These are phyloP conservation scores for Ophiostoma australiae DNA, from an alignment of 2,329 filamentous ascomycete genomes.

Conservation along the genomic window DNA sequence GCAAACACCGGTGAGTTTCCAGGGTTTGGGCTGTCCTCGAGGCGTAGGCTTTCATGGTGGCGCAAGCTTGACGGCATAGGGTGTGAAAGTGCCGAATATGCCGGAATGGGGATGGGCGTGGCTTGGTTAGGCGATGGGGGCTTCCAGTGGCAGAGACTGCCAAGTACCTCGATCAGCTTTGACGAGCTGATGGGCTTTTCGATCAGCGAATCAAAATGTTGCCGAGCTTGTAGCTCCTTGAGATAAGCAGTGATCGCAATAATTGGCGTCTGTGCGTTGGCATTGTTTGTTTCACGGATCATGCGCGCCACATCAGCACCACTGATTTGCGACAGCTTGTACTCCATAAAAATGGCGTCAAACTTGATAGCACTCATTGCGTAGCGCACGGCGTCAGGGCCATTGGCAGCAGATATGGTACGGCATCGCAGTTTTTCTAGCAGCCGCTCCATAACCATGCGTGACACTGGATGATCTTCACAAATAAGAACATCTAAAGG, in stretches of 20 bases:
- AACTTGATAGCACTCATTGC: slow-evolving; percentile 97
- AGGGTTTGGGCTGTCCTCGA: slow-evolving; percentile 80
- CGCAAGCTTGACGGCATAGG: slow-evolving; percentile 61
- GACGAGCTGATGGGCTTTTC: slow-evolving; percentile 94
- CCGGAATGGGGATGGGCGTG: slow-evolving; percentile 33
- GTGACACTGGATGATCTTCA: slow-evolving; percentile 93
- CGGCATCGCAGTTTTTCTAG: slow-evolving; percentile 92
- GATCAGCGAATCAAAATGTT: slow-evolving; percentile 92
- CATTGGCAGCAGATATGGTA: slow-evolving; percentile 85
- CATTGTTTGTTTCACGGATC: slow-evolving; percentile 94
- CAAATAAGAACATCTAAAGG: slow-evolving; percentile 93
- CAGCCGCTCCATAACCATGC: slow-evolving; percentile 97
- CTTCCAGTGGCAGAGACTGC: slow-evolving; percentile 89
- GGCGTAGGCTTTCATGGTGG: slow-evolving; percentile 57
- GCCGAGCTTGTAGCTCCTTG: slow-evolving; percentile 91
- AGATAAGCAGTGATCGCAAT: slow-evolving; percentile 95
- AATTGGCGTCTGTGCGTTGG: slow-evolving; percentile 90
- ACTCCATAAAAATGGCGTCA: slow-evolving; percentile 97
- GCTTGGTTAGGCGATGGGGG: slow-evolving; percentile 55
- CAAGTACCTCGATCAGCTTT: slow-evolving; percentile 83
- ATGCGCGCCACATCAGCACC: slow-evolving; percentile 94
- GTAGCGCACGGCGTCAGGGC: slow-evolving; percentile 86
- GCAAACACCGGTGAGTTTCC: slow-evolving; percentile 66
- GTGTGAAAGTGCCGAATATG: slow-evolving; percentile 50
- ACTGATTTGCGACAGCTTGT: slow-evolving; percentile 89